These are phyloP conservation scores for Hypoxylon fragiforme DNA, from an alignment of 495 filamentous ascomycete genomes.

Conservation along the genomic window DNA sequence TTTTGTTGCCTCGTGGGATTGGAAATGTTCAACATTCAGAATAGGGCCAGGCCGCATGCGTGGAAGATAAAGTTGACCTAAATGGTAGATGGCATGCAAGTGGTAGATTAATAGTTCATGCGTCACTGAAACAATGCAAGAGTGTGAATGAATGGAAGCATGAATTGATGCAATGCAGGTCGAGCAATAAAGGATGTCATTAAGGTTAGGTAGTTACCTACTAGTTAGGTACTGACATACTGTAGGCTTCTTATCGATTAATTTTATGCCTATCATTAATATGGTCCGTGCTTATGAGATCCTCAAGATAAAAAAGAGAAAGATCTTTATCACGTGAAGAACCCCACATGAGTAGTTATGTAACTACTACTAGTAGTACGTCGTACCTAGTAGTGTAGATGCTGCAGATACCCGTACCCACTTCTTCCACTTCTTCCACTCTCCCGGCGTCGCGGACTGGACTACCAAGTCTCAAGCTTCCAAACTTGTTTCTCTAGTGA, in stretches of 20 bases:
- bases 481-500: too few relatives aligned
- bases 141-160: background rate
- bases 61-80: too few relatives aligned
- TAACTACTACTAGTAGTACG: too few relatives aligned
- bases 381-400: background rate
- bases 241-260: too few relatives aligned
- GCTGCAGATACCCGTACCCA: background rate
- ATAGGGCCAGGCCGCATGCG: background rate
- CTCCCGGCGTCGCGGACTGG: too few relatives aligned
- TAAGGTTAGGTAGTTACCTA: background rate
- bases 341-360: background rate
- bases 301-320: too few relatives aligned
- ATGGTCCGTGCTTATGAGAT: too few relatives aligned
- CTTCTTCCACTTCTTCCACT: too few relatives aligned
- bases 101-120: constrained; percentile 19
- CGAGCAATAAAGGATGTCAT: constrained; percentile 8
- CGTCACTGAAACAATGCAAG: constrained; percentile 9
- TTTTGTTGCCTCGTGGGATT: constrained; percentile 10
- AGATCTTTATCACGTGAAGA: background rate
- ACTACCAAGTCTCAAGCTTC: too few relatives aligned
- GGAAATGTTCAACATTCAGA: constrained; percentile 2
- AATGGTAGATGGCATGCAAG: too few relatives aligned
- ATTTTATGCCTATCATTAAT: too few relatives aligned
- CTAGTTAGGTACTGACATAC: background rate
- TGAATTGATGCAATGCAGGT: background rate